A percentile compares a stretch with the other conserved stretches of the same genome.
Conservation (phyloP, 2,329 filamentous ascomycete species). For the Metarhizium sp. region DNA sequence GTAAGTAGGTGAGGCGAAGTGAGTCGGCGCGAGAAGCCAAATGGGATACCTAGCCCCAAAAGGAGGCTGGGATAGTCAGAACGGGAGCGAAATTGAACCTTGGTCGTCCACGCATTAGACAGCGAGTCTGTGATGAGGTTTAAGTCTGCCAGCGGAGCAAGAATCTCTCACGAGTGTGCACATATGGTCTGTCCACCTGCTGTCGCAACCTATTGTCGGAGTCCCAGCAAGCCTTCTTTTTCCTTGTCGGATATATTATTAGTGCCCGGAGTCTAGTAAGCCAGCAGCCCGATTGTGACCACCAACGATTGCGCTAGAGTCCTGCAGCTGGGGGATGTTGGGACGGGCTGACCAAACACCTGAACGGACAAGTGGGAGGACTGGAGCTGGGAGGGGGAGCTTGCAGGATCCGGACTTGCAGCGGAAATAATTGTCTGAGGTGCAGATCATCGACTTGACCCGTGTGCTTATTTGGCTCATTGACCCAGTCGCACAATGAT, state of each 20-base stretch:
- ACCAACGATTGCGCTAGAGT: neutral
- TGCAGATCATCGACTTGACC: neutral
- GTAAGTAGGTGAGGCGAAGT: neutral
- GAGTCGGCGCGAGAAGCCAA: neutral
- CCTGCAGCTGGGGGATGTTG: neutral
- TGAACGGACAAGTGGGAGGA: neutral
- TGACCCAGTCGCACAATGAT: too few species aligned
- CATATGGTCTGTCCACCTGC: neutral
- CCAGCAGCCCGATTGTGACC: neutral
- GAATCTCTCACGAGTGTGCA: neutral
- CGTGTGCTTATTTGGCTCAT: too few species aligned
- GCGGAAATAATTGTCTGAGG: neutral
- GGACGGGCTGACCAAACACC: neutral
- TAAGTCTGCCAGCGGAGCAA: too few species aligned
- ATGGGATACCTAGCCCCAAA: neutral
- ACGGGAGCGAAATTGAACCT: too few species aligned
- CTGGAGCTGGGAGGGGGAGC: too few species aligned
- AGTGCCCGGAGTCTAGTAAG: neutral
- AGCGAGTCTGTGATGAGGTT: too few species aligned
- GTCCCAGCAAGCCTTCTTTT: neutral
- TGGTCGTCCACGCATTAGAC: neutral
- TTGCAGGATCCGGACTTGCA: neutral
- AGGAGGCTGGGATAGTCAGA: too few species aligned
- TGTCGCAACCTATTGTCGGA: neutral
- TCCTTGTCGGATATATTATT: neutral